Percentiles rank a stretch among this genome's conserved stretches.
Evolutionary conservation across 2,329 filamentous ascomycete genomes (phyloP).

Genomic region (Massarina eburnea): DNA sequence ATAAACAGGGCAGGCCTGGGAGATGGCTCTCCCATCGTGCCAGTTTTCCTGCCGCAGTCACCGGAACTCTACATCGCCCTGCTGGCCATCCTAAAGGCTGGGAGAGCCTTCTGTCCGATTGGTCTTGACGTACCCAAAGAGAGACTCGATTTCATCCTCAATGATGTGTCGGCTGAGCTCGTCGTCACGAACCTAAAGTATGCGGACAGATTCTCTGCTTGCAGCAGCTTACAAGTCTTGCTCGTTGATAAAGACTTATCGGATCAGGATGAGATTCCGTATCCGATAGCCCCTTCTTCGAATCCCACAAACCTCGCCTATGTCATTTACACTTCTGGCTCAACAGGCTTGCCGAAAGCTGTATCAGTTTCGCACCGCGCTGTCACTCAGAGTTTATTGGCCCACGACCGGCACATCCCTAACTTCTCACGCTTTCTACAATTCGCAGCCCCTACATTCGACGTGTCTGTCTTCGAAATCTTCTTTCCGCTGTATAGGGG

Average conservation of each 20-base stretch:
- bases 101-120: slow-evolving; percentile 83
- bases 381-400: slow-evolving; percentile 77
- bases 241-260: slow-evolving; percentile 44
- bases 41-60: slow-evolving; percentile 76
- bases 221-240: slow-evolving; percentile 43
- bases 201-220: slow-evolving; percentile 39
- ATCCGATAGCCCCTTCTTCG: background rate
- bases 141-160: slow-evolving; percentile 74
- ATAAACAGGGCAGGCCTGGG: slow-evolving; percentile 27
- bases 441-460: slow-evolving; percentile 89
- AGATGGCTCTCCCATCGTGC: slow-evolving; percentile 58
- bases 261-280: slow-evolving; percentile 28
- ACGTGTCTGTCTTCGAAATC: slow-evolving; percentile 92
- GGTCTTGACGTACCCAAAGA: slow-evolving; percentile 76
- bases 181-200: slow-evolving; percentile 64
- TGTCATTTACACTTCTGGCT: slow-evolving; percentile 91
- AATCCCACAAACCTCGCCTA: slow-evolving; percentile 64
- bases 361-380: slow-evolving; percentile 80
- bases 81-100: slow-evolving; percentile 76
- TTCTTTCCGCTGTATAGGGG: slow-evolving; percentile 83
- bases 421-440: slow-evolving; percentile 79
- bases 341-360: slow-evolving; percentile 85
- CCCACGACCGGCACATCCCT: slow-evolving; percentile 78
- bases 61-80: slow-evolving; percentile 76
- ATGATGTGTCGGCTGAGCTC: slow-evolving; percentile 71